Percentiles rank a stretch among this genome's conserved stretches.
These are phyloP conservation scores for Phytophthora sansomeana DNA, from an alignment of 352 stramenopile genomes.

Conservation along the genomic window DNA sequence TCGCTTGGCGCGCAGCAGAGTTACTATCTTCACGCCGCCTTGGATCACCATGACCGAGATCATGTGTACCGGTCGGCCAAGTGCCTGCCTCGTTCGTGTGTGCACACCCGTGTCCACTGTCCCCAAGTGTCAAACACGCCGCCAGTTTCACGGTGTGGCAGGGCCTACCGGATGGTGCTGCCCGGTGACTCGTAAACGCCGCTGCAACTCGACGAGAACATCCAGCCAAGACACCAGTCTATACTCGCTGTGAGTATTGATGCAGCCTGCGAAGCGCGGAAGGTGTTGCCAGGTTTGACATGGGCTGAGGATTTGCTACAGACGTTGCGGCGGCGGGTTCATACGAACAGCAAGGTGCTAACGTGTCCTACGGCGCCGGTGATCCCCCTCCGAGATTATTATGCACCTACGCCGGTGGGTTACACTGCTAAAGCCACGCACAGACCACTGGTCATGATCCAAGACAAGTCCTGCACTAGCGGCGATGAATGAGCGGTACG, in stretches of 20 bases:
- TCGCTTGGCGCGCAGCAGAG: background rate
- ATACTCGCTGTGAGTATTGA: constrained; percentile 6
- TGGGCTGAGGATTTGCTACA: constrained; percentile 25
- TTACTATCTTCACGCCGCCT: constrained; percentile 8
- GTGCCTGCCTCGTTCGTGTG: background rate
- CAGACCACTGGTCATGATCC: too few species aligned
- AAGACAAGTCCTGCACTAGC: too few species aligned
- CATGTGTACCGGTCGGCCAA: too few species aligned
- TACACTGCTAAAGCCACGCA: too few species aligned
- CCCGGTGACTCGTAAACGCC: constrained; percentile 9
- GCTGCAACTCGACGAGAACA: constrained; percentile 41
- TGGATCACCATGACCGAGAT: constrained; percentile 3
- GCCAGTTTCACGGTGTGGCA: constrained; percentile 5
- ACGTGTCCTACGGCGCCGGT: constrained; percentile 16
- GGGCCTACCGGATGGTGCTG: background rate
- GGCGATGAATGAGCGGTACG: background rate
- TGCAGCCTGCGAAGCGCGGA: background rate
- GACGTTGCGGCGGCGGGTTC: constrained; percentile 11
- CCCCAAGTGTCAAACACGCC: constrained; percentile 25
- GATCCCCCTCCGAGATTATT: background rate
- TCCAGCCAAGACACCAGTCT: constrained; percentile 27
- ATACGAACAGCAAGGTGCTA: constrained; percentile 31
- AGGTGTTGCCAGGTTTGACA: constrained; percentile 22
- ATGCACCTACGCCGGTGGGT: too few species aligned
- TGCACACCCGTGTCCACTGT: constrained; percentile 9